Conservation (phyloP, 169 alveolate genomes). For the Eimeria brunetti region DNA sequence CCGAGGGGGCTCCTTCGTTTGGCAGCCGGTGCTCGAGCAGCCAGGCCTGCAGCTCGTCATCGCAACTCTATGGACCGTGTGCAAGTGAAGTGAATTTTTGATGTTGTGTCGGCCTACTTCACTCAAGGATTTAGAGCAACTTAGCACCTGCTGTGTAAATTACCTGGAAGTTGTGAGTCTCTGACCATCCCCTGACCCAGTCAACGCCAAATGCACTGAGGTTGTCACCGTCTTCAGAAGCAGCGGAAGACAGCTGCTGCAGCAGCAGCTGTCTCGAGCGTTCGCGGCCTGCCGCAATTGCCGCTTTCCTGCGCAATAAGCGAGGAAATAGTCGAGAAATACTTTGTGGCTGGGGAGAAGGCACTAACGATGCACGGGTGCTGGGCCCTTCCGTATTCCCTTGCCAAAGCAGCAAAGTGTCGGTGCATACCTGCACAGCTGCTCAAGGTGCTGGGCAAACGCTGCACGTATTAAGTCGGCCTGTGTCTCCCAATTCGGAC, state of each 20-base stretch:
- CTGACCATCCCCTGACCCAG: slow-evolving; percentile 75
- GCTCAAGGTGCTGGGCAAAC: slow-evolving; percentile 67
- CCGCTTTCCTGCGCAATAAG: slow-evolving; percentile 33
- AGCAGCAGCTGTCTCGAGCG: slow-evolving; percentile 68
- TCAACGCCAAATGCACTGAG: slow-evolving; percentile 31
- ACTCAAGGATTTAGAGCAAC: not conserved
- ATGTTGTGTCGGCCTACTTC: not conserved
- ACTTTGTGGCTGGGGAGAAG: not conserved
- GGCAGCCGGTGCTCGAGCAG: slow-evolving; percentile 77
- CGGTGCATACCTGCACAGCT: slow-evolving; percentile 64
- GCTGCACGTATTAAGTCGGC: slow-evolving; percentile 70
- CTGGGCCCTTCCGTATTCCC: not conserved
- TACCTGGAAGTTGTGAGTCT: slow-evolving; percentile 78
- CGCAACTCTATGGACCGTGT: not conserved
- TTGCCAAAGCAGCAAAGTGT: not conserved
- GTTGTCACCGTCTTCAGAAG: slow-evolving; percentile 23
- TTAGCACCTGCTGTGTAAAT: not conserved
- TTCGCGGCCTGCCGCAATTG: slow-evolving; percentile 73
- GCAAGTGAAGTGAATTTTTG: not conserved
- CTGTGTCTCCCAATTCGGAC: slow-evolving; percentile 72
- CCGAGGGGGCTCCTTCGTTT: slow-evolving; percentile 32
- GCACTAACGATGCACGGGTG: not conserved
- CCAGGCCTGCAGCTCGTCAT: slow-evolving; percentile 71
- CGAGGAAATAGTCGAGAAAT: not conserved
- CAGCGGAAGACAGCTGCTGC: not conserved